These are phyloP conservation scores for Pyrenophora seminiperda DNA, from an alignment of 2,329 filamentous ascomycete genomes.

Conservation along the genomic window DNA sequence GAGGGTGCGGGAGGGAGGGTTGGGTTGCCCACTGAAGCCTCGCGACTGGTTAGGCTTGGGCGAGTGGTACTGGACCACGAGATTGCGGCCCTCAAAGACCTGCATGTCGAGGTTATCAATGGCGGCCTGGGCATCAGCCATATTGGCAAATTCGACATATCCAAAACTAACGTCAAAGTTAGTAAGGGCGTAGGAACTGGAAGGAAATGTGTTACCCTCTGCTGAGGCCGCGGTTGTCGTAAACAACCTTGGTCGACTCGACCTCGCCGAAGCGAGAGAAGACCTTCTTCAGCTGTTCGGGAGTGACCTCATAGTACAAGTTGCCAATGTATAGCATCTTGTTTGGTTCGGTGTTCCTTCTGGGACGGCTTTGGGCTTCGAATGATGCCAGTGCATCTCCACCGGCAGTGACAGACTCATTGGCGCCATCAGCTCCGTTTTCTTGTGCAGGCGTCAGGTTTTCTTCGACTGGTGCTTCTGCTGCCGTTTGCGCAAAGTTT, in stretches of 20 bases:
- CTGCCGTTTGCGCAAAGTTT: constrained; percentile 44
- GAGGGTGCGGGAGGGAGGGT: constrained; percentile 66
- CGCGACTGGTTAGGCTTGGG: constrained; percentile 22
- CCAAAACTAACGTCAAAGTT: constrained; percentile 60
- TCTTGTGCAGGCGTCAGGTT: constrained; percentile 36
- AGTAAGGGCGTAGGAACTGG: constrained; percentile 5
- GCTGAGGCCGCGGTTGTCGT: constrained; percentile 67
- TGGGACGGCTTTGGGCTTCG: neutral
- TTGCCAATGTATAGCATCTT: constrained; percentile 69
- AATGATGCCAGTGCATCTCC: constrained; percentile 30
- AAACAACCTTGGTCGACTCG: constrained; percentile 59
- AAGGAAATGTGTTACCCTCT: constrained; percentile 62
- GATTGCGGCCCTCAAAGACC: constrained; percentile 66
- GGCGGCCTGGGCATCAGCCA: constrained; percentile 61
- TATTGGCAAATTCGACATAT: constrained; percentile 64
- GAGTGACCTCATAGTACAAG: constrained; percentile 70
- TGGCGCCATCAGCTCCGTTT: constrained; percentile 27
- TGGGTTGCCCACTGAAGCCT: too few species aligned
- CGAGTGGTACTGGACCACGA: constrained; percentile 65
- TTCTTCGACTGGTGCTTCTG: constrained; percentile 45
- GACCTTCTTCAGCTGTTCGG: constrained; percentile 63
- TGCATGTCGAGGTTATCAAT: constrained; percentile 63
- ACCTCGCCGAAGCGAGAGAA: constrained; percentile 65
- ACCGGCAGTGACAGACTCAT: constrained; percentile 36
- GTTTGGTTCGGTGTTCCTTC: constrained; percentile 21